Percentiles rank a stretch among this genome's conserved stretches.
Evolutionary conservation across 2,329 filamentous ascomycete species (phyloP).

Genomic region (Teratosphaeria viscida): DNA sequence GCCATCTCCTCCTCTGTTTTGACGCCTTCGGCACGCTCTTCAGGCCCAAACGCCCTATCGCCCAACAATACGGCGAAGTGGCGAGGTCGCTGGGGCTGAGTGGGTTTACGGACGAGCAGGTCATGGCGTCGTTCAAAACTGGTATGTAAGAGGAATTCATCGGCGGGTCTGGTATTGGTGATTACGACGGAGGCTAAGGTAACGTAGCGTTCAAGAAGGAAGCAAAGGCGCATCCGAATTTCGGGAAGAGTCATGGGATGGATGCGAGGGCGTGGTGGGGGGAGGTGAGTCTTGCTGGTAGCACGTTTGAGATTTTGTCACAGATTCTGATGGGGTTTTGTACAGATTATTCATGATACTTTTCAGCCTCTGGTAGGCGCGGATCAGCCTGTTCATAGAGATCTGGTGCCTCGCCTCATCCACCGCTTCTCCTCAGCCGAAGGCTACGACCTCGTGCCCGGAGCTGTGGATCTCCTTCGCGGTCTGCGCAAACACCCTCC

Average conservation of each 20-base stretch:
- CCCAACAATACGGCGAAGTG: slow-evolving; percentile 44
- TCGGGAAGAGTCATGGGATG: slow-evolving; percentile 44
- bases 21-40: slow-evolving; percentile 59
- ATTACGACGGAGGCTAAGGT: no score
- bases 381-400: slow-evolving; percentile 30
- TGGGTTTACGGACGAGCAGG: slow-evolving; percentile 32
- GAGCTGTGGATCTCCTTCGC: slow-evolving; percentile 37
- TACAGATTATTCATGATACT: slow-evolving; percentile 43
- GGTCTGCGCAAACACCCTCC: slow-evolving; percentile 25
- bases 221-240: slow-evolving; percentile 44
- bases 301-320: neutral
- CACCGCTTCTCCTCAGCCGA: slow-evolving; percentile 43
- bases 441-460: slow-evolving; percentile 42
- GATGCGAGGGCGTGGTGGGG: slow-evolving; percentile 49
- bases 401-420: slow-evolving; percentile 40
- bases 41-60: slow-evolving; percentile 40
- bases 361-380: slow-evolving; percentile 34
- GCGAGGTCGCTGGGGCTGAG: slow-evolving; percentile 42
- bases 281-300: slow-evolving; percentile 33
- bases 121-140: slow-evolving; percentile 30
- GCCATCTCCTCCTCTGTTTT: slow-evolving; percentile 48
- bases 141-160: slow-evolving; percentile 18
- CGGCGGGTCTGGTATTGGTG: neutral
- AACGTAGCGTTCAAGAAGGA: slow-evolving; percentile 39
- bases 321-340: neutral